Evolutionary conservation across 2,329 filamentous ascomycete genomes (phyloP), one percentile per base, ranked within the genome.

Genomic region (Fusarium chuoi): DNA sequence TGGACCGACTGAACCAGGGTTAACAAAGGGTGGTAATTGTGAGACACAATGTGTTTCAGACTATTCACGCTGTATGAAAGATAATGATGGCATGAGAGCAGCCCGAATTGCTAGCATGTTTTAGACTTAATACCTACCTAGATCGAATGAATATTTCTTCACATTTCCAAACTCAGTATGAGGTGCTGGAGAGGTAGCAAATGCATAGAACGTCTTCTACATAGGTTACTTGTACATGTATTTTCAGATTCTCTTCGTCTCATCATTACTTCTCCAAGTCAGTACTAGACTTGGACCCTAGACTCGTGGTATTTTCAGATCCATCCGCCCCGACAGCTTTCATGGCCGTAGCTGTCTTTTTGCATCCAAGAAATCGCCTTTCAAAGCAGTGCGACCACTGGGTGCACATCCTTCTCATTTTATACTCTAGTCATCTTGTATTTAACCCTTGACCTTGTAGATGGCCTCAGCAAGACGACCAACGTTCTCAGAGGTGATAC

Each of bases 391-490:
- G 39, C 20, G 45, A 46, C 51, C 48, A 44, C 48, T 51, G 30
- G 39, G 48, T 46, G 26, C 49, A 39, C 18, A 26, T 58, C 48
- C 45, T 68, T 30, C 56, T 51, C 48, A 36, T 51, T 44, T 45
- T 35, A 41, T 54, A 28, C 41, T 35, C 11, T 26, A 26, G 20
- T 39, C 30, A 38, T 56, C 30, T 46, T 24, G 57, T 45, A 55
- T 73, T 79, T 87, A 91, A 81, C 92, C 92, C 84, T 92, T 95
- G 82, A 96, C 89, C 85, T 94, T 93, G 88, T 90, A 94, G 84
- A 96, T 96, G 81, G 92, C 89, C 87, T 96, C 91, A 69, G 94
- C 94, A 71, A 96, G 90, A 75, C 93, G 91, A 79, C 91, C 91
- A 68, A 96, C 93, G 80, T 96, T 96, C 78, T 87, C 92, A 75